A percentile compares a stretch with the other conserved stretches of the same genome.
Evolutionary conservation across 805 yeast species (phyloP).

Genomic region (Komagataella phaffii): DNA sequence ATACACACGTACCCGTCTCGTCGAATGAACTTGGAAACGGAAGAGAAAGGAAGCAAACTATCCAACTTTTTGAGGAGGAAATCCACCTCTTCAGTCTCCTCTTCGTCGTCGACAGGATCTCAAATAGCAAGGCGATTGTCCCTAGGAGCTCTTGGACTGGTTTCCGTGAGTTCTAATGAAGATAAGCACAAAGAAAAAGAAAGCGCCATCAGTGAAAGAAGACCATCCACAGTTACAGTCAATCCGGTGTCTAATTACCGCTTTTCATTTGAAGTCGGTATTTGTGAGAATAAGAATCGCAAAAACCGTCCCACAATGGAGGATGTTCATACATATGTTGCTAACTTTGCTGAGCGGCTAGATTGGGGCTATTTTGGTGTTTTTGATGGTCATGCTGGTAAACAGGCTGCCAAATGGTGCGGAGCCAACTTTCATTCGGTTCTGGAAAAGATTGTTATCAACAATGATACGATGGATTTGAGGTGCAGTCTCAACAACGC

Average conservation of each 20-base stretch:
- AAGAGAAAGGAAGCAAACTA: neutral
- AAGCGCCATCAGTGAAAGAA: constrained; percentile 5
- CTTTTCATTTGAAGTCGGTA: constrained; percentile 73
- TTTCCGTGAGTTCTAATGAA: neutral
- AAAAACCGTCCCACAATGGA: constrained; percentile 86
- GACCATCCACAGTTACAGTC: neutral
- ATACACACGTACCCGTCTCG: neutral
- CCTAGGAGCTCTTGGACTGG: neutral
- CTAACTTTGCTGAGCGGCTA: constrained; percentile 79
- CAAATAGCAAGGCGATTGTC: neutral
- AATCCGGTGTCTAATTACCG: constrained; percentile 31
- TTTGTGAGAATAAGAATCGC: constrained; percentile 77
- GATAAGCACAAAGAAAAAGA: neutral
- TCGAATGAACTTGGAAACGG: neutral
- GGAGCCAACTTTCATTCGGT: constrained; percentile 71
- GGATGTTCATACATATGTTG: constrained; percentile 87
- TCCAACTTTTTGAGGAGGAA: constrained; percentile 1
- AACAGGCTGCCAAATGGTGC: constrained; percentile 88
- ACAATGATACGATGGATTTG: constrained; percentile 35
- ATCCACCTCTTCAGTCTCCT: neutral
- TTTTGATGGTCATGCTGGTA: constrained; percentile 97
- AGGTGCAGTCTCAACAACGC: constrained; percentile 54
- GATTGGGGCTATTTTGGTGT: constrained; percentile 95
- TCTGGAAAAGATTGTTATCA: constrained; percentile 43
- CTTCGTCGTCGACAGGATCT: neutral